Conservation (phyloP, 192 early-diverging fungal species). For the Glomus cerebriforme region DNA sequence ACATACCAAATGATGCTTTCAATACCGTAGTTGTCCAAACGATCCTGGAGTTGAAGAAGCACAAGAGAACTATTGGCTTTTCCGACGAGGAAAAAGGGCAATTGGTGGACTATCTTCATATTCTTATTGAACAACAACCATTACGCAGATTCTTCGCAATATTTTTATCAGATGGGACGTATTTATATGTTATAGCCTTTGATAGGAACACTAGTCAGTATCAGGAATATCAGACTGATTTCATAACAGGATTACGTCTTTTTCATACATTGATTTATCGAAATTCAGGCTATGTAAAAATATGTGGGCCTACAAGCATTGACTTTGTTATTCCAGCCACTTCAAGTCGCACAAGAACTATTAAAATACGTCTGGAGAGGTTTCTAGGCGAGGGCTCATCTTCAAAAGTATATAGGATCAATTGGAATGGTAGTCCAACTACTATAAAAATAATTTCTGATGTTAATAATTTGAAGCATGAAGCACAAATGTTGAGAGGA, state of each 20-base stretch:
- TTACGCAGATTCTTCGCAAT: background rate
- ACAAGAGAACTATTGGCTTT: background rate
- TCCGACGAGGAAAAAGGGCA: background rate
- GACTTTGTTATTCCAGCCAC: too few species aligned
- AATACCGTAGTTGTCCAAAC: background rate
- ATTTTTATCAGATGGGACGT: background rate
- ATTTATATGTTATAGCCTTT: slow-evolving; percentile 9
- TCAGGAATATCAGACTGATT: background rate
- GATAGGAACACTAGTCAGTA: background rate
- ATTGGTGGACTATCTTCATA: background rate
- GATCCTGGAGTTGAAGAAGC: background rate
- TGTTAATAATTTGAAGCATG: background rate
- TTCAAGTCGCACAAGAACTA: too few species aligned
- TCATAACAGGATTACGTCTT: background rate
- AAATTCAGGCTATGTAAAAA: background rate
- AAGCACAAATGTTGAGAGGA: background rate
- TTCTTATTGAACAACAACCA: background rate
- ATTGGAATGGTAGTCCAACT: background rate
- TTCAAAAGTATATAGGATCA: slow-evolving; percentile 3
- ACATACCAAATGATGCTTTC: background rate
- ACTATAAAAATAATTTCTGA: background rate
- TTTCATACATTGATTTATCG: background rate
- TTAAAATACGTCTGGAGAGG: background rate
- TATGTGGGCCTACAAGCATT: too few species aligned
- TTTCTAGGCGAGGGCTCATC: background rate